Evolutionary conservation across 78 protist species (phyloP), one percentile per base, ranked within the genome.

Genomic region (Polysphondylium violaceum): DNA sequence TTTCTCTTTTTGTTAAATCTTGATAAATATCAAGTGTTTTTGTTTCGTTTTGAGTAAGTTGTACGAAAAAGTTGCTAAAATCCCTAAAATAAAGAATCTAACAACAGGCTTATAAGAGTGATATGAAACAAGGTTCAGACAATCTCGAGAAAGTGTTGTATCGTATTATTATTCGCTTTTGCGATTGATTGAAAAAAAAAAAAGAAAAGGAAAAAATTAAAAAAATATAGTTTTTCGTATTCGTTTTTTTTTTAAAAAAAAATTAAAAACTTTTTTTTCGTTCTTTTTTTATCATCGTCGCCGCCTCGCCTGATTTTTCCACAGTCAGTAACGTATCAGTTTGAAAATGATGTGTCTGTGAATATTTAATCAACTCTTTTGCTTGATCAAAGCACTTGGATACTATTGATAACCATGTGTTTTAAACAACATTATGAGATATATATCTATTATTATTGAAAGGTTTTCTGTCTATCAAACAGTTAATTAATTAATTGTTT

Each of bases 61-160:
- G 38, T 35, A 63, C 67, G 43, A 29, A 59, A 59, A n/a, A 23
- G 17, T 5, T 23, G 63, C 63, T 36, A 68, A 51, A 50, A 47
- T 41, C 16, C 27, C n/a, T n/a, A 31, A 55, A 56, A 73, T 36
- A 35, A 56, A 35, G 33, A 47, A 25, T 73, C 79, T 73, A 73
- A 73, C 79, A 73, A 73, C 55, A 73, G 38, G 44, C 53, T 11
- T 47, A 44, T 35, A 29, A 55, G 19, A 56, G 60, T 73, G 23
- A 51, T 19, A 47, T 65, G 51, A 71, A 73, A 51, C 47, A 43
- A 19, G 29, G 25, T 63, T 63, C 35, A 63, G 71, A 63, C 50
- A 63, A n/a, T 23, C 19, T 63, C 71, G 29, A 23, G 51, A 23
- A 33, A 67, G 75, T 41, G 36, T 67, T 41, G 75, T 67, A 67